Conservation (phyloP, 2,329 filamentous ascomycete genomes). For the Neofusicoccum umdonicola region DNA sequence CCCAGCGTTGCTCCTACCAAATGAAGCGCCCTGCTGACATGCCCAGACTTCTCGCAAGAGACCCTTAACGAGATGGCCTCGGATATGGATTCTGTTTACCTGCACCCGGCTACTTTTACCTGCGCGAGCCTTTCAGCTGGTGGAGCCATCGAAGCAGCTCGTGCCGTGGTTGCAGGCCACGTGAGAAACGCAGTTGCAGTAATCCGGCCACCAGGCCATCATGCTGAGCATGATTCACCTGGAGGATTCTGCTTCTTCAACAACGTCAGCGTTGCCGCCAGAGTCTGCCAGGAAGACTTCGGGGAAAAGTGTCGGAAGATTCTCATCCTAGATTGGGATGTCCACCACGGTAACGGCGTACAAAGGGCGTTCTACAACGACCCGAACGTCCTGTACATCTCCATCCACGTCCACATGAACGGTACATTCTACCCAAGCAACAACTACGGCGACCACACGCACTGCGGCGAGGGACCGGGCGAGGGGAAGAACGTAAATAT, state of each 20-base stretch:
- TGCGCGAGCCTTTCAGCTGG: constrained; percentile 83
- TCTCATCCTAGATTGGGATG: constrained; percentile 87
- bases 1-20: background rate
- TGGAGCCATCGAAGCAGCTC: constrained; percentile 92
- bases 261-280: constrained; percentile 91
- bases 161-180: constrained; percentile 76
- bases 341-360: constrained; percentile 82
- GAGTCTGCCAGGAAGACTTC: constrained; percentile 78
- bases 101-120: constrained; percentile 76
- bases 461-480: constrained; percentile 58
- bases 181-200: constrained; percentile 96
- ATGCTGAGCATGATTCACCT: constrained; percentile 79
- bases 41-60: constrained; percentile 51
- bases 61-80: constrained; percentile 65
- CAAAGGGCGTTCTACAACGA: constrained; percentile 96
- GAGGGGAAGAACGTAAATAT: constrained; percentile 67
- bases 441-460: constrained; percentile 57
- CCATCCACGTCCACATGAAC: constrained; percentile 81
- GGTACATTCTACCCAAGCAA: constrained; percentile 79
- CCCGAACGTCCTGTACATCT: constrained; percentile 93
- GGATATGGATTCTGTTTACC: constrained; percentile 44
- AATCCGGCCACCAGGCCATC: constrained; percentile 91
- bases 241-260: constrained; percentile 99
- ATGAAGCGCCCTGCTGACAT: background rate
- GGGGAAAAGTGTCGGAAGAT: constrained; percentile 82